Base-by-base conservation (phyloP, 768 basidiomycete genomes). In the Scleroderma bovista region DNA sequence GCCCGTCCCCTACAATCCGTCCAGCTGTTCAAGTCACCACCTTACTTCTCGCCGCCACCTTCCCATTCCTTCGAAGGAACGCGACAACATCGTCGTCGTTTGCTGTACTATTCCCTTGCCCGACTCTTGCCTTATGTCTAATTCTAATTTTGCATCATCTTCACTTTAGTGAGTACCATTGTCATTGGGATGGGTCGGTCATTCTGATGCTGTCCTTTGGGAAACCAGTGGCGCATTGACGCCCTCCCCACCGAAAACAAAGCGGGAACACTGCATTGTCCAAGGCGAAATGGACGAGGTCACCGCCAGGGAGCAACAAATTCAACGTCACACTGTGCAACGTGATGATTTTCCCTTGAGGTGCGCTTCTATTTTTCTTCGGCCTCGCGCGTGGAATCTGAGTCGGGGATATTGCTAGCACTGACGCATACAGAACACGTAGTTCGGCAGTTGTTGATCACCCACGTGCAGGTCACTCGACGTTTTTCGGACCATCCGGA, bases 281-380 rank as follows among this genome's bases (percentile, higher is more conserved):
- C 47, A n/a, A 17, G 29, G 39, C 38, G 9, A 20, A 48, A 33
- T 37, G 46, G 57, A 63, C 56, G 61, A 61, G 60, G 63, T 59
- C 63, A 64, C 61, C 51, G 54, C 50, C 59, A 20, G 56, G 38
- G 61, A 61, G 60, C 44, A 44, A 31, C 17, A 17, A 33, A 44
- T 26, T 40, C 39, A 40, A 15, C 44, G 29, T 44, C 57, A 54
- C 57, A 45, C 54, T 48, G 13, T 22, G 46, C 55, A 65, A 63
- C 61, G 63, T 61, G 63, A 64, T 59, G 63, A 64, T 64, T 61
- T 61, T 63, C 64, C 57, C 59, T 57, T 64, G 61, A 61, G 63
- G 63, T 64, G 54, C 57, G 63, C 26, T 44, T 32, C n/a, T 17
- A 10, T 19, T 24, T 16, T 33, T 44, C 31, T 44, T 31, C 31